phyloP scores from a whole-genome alignment of 192 early-diverging fungal genomes.

The Podila horticola region DNA sequence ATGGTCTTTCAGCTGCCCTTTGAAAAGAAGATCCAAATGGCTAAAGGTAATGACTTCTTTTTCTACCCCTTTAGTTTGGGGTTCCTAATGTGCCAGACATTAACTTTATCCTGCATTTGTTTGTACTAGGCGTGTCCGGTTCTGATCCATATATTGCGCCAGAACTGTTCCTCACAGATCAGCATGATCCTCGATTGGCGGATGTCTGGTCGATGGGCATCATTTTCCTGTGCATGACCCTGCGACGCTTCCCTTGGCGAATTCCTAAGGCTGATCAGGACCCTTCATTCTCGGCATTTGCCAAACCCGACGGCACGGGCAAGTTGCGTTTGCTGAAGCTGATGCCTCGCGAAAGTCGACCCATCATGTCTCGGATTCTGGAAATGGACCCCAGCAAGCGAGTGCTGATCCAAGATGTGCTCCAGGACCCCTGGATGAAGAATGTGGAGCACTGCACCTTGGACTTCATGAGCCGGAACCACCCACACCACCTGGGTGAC shows the following conservation, averaged over 20 bases:
- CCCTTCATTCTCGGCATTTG: constrained; percentile 67
- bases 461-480: constrained; percentile 27
- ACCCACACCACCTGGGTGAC: constrained; percentile 49
- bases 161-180: constrained; percentile 73
- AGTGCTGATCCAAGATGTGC: constrained; percentile 69
- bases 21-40: constrained; percentile 59
- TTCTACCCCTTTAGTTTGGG: constrained; percentile 33
- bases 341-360: constrained; percentile 66
- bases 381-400: constrained; percentile 68
- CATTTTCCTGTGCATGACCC: constrained; percentile 81
- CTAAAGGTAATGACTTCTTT: constrained; percentile 57
- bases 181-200: constrained; percentile 83
- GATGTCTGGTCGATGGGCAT: constrained; percentile 95
- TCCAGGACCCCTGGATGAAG: constrained; percentile 82
- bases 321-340: constrained; percentile 65
- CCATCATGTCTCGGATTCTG: constrained; percentile 71
- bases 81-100: neutral
- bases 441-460: constrained; percentile 64
- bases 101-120: constrained; percentile 48
- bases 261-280: constrained; percentile 63
- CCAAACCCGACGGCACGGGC: constrained; percentile 59
- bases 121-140: constrained; percentile 78
- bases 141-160: constrained; percentile 98
- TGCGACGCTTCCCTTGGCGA: constrained; percentile 77
- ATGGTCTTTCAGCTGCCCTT: constrained; percentile 90